Base-by-base conservation (phyloP, 495 filamentous ascomycete species). In the Aspergillus diversus region DNA sequence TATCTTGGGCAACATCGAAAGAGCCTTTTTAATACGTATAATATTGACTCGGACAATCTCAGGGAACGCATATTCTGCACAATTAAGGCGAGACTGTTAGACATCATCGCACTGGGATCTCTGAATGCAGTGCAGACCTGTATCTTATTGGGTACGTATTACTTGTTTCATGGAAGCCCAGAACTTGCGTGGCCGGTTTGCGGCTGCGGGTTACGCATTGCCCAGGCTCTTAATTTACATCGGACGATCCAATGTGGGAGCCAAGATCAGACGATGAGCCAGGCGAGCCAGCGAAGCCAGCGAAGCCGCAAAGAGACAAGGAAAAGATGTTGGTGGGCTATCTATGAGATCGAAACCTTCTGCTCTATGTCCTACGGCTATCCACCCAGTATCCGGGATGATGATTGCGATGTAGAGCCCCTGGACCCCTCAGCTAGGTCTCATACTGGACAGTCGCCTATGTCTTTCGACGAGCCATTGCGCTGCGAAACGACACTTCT, bases 261-360 rank as follows among this genome's bases (percentile, higher is more conserved):
- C 21, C 43, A 52, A 55, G 27, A 33, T 5, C 17, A 56, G 17
- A 31, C 7, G 33, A 13, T 17, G 15, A 21, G 11, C 7, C 53
- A 17, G 16, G 5, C 16, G 47, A 56, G 46, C 11, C 46, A 34
- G 43, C 64, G 51, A 5, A 56, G 46, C 11, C 46, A 34, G 43
- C 64, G 51, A 5, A 64, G 46, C 27, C 55, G 66, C n/a, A 57
- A 66, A 32, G 73, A 76, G 60, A 68, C 72, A 2, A 39, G 73
- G n/a, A 79, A 77, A 47, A 67, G 74, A 6, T 72, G 75, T 13
- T 79, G 76, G 76, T 77, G 76, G 71, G 74, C 75, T 17, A 75
- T 77, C 16, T 79, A 77, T 49, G 75, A 75, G 15, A 75, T 76
- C 34, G 76, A 77, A 42, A 77, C 71, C 0, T 77, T 79, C 55